Evolutionary conservation across 208 protist genomes (phyloP).

Genomic region (Crithidia expoeki): DNA sequence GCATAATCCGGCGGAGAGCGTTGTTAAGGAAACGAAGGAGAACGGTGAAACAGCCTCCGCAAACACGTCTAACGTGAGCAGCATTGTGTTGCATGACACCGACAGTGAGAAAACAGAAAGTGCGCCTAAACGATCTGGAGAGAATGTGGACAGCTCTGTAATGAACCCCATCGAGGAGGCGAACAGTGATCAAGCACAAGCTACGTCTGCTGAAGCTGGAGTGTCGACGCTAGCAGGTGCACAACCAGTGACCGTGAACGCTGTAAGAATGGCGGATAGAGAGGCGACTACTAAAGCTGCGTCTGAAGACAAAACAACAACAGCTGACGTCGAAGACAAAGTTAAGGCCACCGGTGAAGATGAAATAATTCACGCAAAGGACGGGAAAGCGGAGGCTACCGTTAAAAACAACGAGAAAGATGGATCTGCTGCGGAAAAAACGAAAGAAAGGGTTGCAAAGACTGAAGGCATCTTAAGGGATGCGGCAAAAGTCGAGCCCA

Average conservation of each 20-base stretch:
- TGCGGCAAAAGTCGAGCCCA: slow-evolving; percentile 2
- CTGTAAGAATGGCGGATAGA: too few species aligned
- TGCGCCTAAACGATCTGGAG: neutral
- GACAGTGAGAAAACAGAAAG: neutral
- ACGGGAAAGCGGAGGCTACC: neutral
- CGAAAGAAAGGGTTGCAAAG: neutral
- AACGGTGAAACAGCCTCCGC: neutral
- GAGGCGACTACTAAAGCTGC: neutral
- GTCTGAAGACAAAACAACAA: neutral
- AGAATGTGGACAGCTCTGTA: neutral
- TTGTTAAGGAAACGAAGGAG: neutral
- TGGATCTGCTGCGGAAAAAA: neutral
- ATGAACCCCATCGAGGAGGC: neutral
- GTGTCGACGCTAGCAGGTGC: too few species aligned
- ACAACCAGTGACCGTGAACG: too few species aligned
- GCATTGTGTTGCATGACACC: neutral
- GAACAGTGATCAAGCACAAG: neutral
- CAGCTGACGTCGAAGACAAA: neutral
- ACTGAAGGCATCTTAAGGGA: neutral
- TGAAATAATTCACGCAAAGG: neutral
- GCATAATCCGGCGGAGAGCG: neutral
- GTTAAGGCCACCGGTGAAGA: too few species aligned
- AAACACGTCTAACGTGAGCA: neutral
- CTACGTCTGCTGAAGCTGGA: too few species aligned
- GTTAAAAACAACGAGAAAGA: neutral